Evolutionary conservation across 2,329 filamentous ascomycete species (phyloP), one percentile per base, ranked within the genome.

Genomic region (Eutypa lata): DNA sequence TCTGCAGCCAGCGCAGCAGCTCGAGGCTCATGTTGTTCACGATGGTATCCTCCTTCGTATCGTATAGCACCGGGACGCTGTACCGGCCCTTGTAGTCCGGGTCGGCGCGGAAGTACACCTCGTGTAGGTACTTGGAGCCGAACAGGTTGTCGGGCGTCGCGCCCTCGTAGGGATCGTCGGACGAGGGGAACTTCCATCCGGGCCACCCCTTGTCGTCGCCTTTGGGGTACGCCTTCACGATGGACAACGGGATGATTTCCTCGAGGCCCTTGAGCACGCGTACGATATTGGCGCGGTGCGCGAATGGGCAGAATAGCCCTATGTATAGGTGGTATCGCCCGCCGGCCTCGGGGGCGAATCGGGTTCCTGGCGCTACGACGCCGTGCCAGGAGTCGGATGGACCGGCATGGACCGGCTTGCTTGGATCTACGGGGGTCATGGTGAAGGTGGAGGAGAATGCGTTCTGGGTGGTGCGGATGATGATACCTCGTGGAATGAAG

Each of bases 201-300:
- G 81, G 81, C 80, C 82, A 87, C 33, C 84, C 84, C 7, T 79
- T 76, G 18, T 79, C 75, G 58, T 85, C 77, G 48, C 83, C 84
- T 63, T 88, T 89, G 0, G 86, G 86, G 56, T 88, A 88, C 0
- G 85, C 79, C 58, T 80, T 81, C 1, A 88, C 83, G 3, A 87
- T 72, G 1, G 80, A 83, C 19, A 84, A 61, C 6, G 77, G 73
- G 43, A 87, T 78, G 35, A 80, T 70, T 5, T 76, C 67, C 33
- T 78, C 71, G 2, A 87, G 74, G 33, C 80, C 79, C 61, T 84
- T 83, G 47, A 87, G 71, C 47, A 83, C 74, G 5, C 82, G 74
- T 8, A 82, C 72, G 11, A 87, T 68, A 58, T 83, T 84, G 16
- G 68, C 78, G 11, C 83, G 77, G 61, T 87, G 84, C 2, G 84